Evolutionary conservation across 306 rosid species (phyloP).

Genomic region (Trifolium subterraneum): DNA sequence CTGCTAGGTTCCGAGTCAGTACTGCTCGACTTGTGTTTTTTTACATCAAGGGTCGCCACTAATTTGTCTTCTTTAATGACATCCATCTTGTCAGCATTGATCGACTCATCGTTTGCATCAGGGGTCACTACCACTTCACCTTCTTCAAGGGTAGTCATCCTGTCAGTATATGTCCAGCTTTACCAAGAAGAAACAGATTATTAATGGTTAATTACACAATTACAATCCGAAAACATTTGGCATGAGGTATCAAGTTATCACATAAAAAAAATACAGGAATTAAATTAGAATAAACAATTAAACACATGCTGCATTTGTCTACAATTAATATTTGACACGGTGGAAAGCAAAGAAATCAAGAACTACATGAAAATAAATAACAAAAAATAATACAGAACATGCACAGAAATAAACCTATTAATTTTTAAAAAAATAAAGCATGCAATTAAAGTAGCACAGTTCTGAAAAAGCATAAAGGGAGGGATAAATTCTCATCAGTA

Average conservation of each 20-base stretch:
- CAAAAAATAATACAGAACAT: not conserved
- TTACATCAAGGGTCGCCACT: constrained; percentile 17
- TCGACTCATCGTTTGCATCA: constrained; percentile 31
- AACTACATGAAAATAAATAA: not conserved
- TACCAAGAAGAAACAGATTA: constrained; percentile 26
- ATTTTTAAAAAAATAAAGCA: not conserved
- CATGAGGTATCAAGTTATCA: not conserved
- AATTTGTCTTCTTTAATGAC: constrained; percentile 53
- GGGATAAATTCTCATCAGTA: constrained; percentile 6
- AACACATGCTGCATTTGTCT: constrained; percentile 8
- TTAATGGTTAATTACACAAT: not conserved
- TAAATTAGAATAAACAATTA: not conserved
- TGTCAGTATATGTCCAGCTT: constrained; percentile 48
- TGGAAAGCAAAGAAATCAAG: constrained; percentile 8
- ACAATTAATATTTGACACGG: not conserved
- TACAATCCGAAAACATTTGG: not conserved
- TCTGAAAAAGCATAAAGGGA: not conserved
- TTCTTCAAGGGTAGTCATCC: constrained; percentile 57
- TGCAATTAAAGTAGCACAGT: not conserved
- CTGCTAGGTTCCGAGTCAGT: constrained; percentile 31
- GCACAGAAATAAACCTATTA: not conserved
- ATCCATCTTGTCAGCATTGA: constrained; percentile 19
- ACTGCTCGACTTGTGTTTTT: not conserved
- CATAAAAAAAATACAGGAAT: not conserved
- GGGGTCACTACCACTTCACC: constrained; percentile 45